These are phyloP conservation scores for Torulaspora globosa DNA, from an alignment of 1,139 yeast genomes.

Conservation along the genomic window DNA sequence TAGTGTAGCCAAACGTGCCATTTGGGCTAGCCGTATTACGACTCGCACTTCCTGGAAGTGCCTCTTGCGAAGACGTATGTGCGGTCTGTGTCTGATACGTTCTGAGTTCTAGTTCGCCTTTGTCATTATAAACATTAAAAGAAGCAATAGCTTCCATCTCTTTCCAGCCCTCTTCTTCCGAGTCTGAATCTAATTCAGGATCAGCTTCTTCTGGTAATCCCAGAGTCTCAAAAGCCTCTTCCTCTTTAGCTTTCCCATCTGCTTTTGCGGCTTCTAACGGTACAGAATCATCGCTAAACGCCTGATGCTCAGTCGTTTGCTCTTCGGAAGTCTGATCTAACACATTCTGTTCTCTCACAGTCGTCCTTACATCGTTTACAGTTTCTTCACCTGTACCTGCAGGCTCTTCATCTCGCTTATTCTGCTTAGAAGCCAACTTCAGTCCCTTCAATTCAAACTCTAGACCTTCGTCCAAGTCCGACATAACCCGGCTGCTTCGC, in stretches of 20 bases:
- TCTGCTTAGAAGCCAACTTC: constrained; percentile 12
- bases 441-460: constrained; percentile 29
- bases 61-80: constrained; percentile 11
- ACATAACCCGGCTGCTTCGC: constrained; percentile 9
- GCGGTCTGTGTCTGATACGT: constrained; percentile 16
- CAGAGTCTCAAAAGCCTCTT: neutral
- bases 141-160: constrained; percentile 61
- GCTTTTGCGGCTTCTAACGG: neutral
- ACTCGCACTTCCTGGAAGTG: constrained; percentile 12
- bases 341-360: neutral
- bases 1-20: constrained; percentile 67
- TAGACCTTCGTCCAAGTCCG: constrained; percentile 27
- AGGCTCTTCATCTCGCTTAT: neutral
- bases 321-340: neutral
- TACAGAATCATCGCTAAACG: too few relatives aligned
- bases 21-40: constrained; percentile 25
- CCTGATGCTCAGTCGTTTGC: too few relatives aligned
- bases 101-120: constrained; percentile 43
- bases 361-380: neutral
- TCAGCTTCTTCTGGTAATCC: constrained; percentile 7
- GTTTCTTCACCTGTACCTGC: neutral
- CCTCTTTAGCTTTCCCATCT: neutral
- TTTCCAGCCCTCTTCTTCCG: constrained; percentile 44
- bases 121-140: constrained; percentile 54
- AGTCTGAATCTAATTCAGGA: constrained; percentile 15